phyloP scores from a whole-genome alignment of 1,284 basidiomycete species.

The Leccinum idahoense region DNA sequence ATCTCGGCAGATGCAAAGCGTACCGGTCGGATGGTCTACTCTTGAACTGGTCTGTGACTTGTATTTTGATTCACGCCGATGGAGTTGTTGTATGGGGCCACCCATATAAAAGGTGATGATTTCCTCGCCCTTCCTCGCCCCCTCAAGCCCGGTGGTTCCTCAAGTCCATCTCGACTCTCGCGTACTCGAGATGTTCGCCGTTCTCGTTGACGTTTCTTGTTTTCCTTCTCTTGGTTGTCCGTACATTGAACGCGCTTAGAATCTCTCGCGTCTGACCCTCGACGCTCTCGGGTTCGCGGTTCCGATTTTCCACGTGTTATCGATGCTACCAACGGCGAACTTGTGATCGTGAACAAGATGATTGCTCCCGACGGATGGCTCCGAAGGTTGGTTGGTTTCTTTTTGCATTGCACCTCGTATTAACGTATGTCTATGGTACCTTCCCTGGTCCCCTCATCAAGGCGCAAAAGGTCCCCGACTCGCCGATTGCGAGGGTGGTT shows the following conservation, averaged over 20 bases:
- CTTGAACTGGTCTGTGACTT: background rate
- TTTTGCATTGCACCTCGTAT: background rate
- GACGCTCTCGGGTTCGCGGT: conserved; percentile 2
- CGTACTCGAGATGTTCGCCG: conserved; percentile 20
- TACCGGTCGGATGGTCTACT: conserved; percentile 23
- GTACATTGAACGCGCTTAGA: conserved; percentile 10
- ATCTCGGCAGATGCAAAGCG: conserved; percentile 59
- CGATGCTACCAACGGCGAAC: conserved; percentile 19
- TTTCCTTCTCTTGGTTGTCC: conserved; percentile 13
- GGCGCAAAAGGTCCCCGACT: conserved; percentile 25
- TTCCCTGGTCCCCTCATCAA: conserved; percentile 31
- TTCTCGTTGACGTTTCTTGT: conserved; percentile 9
- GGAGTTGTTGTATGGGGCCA: background rate
- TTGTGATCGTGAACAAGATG: conserved; percentile 27
- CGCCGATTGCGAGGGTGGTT: background rate
- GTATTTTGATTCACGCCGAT: conserved; percentile 13
- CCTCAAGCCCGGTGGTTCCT: conserved; percentile 11
- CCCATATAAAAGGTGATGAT: conserved; percentile 12
- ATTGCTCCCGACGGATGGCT: conserved; percentile 33
- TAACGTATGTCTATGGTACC: conserved; percentile 11
- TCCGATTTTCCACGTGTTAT: conserved; percentile 8
- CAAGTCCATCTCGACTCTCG: conserved; percentile 12
- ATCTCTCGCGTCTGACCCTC: conserved; percentile 12
- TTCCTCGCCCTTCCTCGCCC: background rate
- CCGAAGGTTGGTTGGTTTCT: conserved; percentile 23